Evolutionary conservation across 2,329 filamentous ascomycete genomes (phyloP), one percentile per base, ranked within the genome.

Genomic region (Fusarium sp.): DNA sequence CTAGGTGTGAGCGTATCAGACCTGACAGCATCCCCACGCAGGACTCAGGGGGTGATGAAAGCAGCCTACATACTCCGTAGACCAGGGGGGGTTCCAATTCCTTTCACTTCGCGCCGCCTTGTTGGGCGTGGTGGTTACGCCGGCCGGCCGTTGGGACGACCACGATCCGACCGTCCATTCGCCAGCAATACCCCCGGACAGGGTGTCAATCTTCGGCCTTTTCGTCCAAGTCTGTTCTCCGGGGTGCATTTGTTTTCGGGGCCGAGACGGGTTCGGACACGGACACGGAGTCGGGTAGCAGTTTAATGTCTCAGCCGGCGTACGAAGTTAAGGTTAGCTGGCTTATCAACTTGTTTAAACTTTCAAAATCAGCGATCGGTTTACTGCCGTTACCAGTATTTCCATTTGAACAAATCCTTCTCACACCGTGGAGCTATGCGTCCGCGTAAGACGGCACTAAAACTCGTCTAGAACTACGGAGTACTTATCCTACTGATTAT

Each of bases 111-210:
- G 52, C 27, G 60, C 62, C 73, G 73, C 69, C 68, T 69, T 66
- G 71, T 59, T 64, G 68, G 68, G 73, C 70, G 62, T 69, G 60
- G 62, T 66, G 63, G 71, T 66, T 73, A 55, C 62, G 55, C 70
- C 66, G 45, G 62, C 56, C 41, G 51, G 63, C 63, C 57, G 65
- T 74, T 72, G 64, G 73, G 68, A 59, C 71, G 58, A 70, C 74
- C 65, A 60, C 57, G 73, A 76, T 74, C 71, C 69, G 65, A 68
- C 63, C 66, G 52, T 35, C 63, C 65, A 68, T 68, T 68, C 60
- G 45, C 66, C 56, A 73, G 46, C 45, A 33, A 37, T n/a, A 19
- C 49, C 70, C 52, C 52, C 55, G 52, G 62, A 42, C 42, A 42
- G 39, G 44, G 27, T 48, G 57, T 45, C 51, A 72, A 72, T 68